These are phyloP conservation scores for Meripilus lineatus DNA, from an alignment of 1,284 basidiomycete species.

Conservation along the genomic window DNA sequence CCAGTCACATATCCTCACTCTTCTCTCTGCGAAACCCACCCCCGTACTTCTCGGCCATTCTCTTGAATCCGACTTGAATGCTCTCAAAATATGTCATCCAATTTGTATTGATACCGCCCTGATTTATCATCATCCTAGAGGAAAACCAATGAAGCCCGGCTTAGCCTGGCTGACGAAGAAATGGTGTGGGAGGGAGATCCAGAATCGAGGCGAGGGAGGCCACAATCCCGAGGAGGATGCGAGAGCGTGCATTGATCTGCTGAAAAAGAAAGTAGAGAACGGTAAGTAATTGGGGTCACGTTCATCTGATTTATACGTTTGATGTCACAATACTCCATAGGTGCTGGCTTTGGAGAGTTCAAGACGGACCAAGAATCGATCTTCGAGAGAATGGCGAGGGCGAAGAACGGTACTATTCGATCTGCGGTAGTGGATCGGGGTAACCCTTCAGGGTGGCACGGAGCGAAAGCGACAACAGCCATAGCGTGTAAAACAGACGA, in stretches of 20 bases:
- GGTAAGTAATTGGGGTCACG: constrained; percentile 35
- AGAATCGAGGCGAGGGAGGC: constrained; percentile 70
- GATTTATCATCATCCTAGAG: constrained; percentile 84
- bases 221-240: constrained; percentile 94
- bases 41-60: constrained; percentile 93
- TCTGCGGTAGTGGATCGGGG: constrained; percentile 83
- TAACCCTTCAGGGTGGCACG: constrained; percentile 77
- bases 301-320: background rate
- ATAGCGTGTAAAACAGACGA: constrained; percentile 72
- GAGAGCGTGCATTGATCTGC: constrained; percentile 75
- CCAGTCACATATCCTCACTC: constrained; percentile 59
- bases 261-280: constrained; percentile 74
- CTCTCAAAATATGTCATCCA: constrained; percentile 79
- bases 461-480: constrained; percentile 72
- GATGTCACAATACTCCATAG: constrained; percentile 27
- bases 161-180: constrained; percentile 90
- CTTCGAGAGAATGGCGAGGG: constrained; percentile 74
- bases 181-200: constrained; percentile 85
- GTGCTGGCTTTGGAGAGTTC: constrained; percentile 82
- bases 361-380: constrained; percentile 81
- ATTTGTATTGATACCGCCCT: constrained; percentile 87
- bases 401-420: constrained; percentile 39
- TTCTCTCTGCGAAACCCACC: constrained; percentile 50
- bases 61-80: constrained; percentile 85
- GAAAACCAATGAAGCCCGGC: constrained; percentile 85